phyloP scores from a whole-genome alignment of 208 protist species.

The Leishmania amazonensis region DNA sequence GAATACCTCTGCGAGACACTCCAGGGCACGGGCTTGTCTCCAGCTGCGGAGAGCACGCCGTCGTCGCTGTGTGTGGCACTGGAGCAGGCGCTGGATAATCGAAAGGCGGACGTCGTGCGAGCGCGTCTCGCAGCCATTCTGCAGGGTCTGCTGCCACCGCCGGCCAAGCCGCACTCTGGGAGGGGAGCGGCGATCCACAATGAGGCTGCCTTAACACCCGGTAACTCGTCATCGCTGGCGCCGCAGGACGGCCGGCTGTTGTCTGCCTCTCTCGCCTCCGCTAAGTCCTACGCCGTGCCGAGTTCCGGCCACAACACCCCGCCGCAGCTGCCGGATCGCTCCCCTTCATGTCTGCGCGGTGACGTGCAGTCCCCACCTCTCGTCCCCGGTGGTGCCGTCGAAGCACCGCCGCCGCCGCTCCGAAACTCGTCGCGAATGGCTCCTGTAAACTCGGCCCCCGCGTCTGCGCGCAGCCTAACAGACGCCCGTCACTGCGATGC shows the following conservation, averaged over 20 bases:
- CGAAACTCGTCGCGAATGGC: not conserved
- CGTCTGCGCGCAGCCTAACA: not conserved
- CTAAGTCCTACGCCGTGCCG: not conserved
- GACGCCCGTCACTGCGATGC: not conserved
- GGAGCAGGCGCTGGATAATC: conserved; percentile 23
- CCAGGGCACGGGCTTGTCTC: not conserved
- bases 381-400: not conserved
- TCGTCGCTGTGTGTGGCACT: conserved; percentile 20
- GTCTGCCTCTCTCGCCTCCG: not conserved
- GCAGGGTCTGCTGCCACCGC: not conserved
- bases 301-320: no score
- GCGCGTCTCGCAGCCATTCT: not conserved
- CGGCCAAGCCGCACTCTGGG: not conserved
- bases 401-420: not conserved
- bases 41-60: not conserved
- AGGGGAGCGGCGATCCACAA: not conserved
- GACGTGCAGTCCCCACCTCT: not conserved
- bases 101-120: conserved; percentile 10
- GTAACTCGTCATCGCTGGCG: not conserved
- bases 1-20: conserved; percentile 34
- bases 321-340: not conserved
- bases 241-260: not conserved
- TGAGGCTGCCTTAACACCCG: not conserved
- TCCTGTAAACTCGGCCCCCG: not conserved
- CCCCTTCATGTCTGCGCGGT: not conserved